Percentiles rank a stretch among this genome's conserved stretches.
phyloP scores from a whole-genome alignment of 176 grass and related monocot genomes.

The Olyra latifolia region DNA sequence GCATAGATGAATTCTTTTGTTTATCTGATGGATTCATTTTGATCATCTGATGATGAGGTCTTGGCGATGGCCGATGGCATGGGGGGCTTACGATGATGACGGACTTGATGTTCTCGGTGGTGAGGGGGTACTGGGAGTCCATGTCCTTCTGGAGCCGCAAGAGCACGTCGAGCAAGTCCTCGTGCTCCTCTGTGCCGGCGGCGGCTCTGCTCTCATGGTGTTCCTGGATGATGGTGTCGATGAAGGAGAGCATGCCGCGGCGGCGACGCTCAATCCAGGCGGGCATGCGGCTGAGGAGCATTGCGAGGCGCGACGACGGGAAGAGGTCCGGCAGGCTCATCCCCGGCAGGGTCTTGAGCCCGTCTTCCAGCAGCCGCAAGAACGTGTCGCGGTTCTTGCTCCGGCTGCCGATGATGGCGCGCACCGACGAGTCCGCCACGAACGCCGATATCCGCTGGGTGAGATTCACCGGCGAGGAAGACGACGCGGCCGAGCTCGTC shows the following conservation, averaged over 20 bases:
- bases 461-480: too few relatives aligned
- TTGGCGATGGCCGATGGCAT: neutral
- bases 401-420: too few relatives aligned
- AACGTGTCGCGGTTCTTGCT: too few relatives aligned
- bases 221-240: slow-evolving; percentile 8
- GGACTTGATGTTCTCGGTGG: slow-evolving; percentile 33
- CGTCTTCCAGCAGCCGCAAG: too few relatives aligned
- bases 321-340: too few relatives aligned
- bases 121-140: neutral
- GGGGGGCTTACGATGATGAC: slow-evolving; percentile 28
- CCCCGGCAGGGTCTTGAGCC: too few relatives aligned
- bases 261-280: neutral
- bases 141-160: slow-evolving; percentile 37
- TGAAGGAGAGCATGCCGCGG: neutral
- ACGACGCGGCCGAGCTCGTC: too few relatives aligned
- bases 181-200: neutral
- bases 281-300: too few relatives aligned
- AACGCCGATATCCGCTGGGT: too few relatives aligned
- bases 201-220: neutral
- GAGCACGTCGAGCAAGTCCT: slow-evolving; percentile 44
- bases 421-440: too few relatives aligned
- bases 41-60: neutral
- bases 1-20: neutral
- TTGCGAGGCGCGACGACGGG: too few relatives aligned
- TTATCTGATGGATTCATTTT: too few relatives aligned